Percentiles rank a stretch among this genome's conserved stretches.
These are phyloP conservation scores for Salix purpurea DNA, from an alignment of 345 rosid genomes.

Conservation along the genomic window DNA sequence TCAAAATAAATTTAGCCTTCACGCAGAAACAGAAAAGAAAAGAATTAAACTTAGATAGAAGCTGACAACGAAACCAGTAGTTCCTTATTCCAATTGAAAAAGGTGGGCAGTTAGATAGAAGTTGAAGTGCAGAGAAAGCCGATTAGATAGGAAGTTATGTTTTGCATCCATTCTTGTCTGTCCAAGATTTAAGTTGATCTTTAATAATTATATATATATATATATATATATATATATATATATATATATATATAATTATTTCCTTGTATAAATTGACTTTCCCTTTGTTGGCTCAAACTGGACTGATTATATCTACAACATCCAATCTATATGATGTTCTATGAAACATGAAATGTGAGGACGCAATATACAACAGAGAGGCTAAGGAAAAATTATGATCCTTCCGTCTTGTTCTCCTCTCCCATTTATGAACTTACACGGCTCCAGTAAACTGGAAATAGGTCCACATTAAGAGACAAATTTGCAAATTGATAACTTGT, in stretches of 20 bases:
- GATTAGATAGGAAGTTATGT: too few relatives aligned
- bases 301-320: constrained; percentile 6
- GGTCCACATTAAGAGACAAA: not conserved
- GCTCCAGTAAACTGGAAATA: constrained; percentile 76
- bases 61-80: too few relatives aligned
- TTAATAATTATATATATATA: too few relatives aligned
- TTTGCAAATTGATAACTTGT: not conserved
- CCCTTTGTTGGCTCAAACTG: not conserved
- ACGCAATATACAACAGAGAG: constrained; percentile 24
- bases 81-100: too few relatives aligned
- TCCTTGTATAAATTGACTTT: not conserved
- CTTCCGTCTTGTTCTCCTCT: constrained; percentile 45
- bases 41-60: not conserved
- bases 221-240: too few relatives aligned
- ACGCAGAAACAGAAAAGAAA: not conserved
- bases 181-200: too few relatives aligned
- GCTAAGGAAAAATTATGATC: constrained; percentile 6
- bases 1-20: constrained; percentile 7
- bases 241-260: not conserved
- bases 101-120: too few relatives aligned
- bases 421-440: constrained; percentile 51
- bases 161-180: too few relatives aligned
- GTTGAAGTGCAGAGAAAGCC: not conserved
- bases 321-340: constrained; percentile 9
- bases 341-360: constrained; percentile 1